Percentiles rank a stretch among this genome's conserved stretches.
Evolutionary conservation across 495 filamentous ascomycete species (phyloP).

Genomic region (Podospora australis): DNA sequence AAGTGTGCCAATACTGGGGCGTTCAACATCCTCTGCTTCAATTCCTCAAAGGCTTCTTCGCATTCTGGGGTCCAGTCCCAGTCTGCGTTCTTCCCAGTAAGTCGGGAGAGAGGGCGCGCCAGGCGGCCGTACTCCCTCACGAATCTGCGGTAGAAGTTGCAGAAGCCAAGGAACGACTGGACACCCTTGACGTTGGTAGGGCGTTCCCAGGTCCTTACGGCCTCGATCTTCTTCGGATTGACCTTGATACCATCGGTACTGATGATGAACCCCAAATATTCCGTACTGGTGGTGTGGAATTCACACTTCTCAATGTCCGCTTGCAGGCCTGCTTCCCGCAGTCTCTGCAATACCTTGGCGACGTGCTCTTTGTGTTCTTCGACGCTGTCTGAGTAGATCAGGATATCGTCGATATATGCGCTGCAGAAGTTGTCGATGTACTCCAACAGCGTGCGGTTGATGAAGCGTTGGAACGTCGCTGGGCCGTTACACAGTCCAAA

Average conservation of each 20-base stretch:
- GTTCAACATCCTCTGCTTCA: not conserved
- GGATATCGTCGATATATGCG: slow-evolving; percentile 4
- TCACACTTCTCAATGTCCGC: slow-evolving; percentile 2
- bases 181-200: not conserved
- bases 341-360: not conserved
- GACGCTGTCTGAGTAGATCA: not conserved
- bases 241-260: not conserved
- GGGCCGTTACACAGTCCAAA: slow-evolving; percentile 26
- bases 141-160: not conserved
- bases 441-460: slow-evolving; percentile 23
- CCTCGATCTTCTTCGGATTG: not conserved
- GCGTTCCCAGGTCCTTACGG: not conserved
- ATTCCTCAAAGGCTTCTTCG: not conserved
- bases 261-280: not conserved
- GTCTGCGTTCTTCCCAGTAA: not conserved
- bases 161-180: too few relatives aligned
- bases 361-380: not conserved
- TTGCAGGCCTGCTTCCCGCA: not conserved
- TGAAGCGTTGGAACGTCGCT: slow-evolving; percentile 23
- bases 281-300: not conserved
- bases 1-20: not conserved
- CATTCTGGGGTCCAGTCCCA: not conserved
- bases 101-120: not conserved
- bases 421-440: slow-evolving; percentile 21
- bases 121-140: not conserved